These are phyloP conservation scores for Aspergillus oerlinghausenensis DNA, from an alignment of 2,329 filamentous ascomycete species.

Conservation along the genomic window DNA sequence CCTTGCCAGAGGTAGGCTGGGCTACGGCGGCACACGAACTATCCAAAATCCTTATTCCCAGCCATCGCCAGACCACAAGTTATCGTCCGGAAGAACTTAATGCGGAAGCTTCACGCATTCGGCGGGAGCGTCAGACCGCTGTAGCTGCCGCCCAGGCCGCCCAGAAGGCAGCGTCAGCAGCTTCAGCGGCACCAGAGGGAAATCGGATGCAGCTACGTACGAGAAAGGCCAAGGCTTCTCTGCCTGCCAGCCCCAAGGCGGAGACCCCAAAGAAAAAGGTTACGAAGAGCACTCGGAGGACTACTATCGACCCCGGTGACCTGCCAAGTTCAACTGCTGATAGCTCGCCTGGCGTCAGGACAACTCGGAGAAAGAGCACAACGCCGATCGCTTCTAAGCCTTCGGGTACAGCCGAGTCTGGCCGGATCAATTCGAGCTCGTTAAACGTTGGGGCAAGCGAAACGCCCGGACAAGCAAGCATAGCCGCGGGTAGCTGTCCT, in stretches of 20 bases:
- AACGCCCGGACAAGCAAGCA: conserved; percentile 13
- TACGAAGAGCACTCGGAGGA: conserved; percentile 51
- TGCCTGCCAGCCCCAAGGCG: conserved; percentile 49
- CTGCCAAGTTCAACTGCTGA: conserved; percentile 34
- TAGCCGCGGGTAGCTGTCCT: conserved; percentile 13
- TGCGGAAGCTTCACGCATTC: conserved; percentile 58
- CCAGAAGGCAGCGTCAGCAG: conserved; percentile 19
- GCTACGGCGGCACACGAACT: conserved; percentile 76
- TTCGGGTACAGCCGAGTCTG: not conserved
- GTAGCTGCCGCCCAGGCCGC: conserved; percentile 40
- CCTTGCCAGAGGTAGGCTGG: conserved; percentile 81
- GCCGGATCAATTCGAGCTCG: not conserved
- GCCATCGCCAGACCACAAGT: conserved; percentile 68
- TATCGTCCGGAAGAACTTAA: conserved; percentile 74
- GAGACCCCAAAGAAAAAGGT: conserved; percentile 50
- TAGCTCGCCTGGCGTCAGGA: conserved; percentile 18
- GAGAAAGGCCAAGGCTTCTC: conserved; percentile 52
- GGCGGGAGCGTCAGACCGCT: conserved; percentile 61
- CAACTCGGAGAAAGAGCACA: conserved; percentile 27
- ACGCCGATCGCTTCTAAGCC: conserved; percentile 4
- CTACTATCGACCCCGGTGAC: conserved; percentile 55
- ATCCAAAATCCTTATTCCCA: conserved; percentile 75
- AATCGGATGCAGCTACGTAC: conserved; percentile 71
- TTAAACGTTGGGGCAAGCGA: not conserved
- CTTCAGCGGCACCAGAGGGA: conserved; percentile 34